Evolutionary conservation across 2,329 filamentous ascomycete species (phyloP).

Genomic region (Lachnellula cervina): DNA sequence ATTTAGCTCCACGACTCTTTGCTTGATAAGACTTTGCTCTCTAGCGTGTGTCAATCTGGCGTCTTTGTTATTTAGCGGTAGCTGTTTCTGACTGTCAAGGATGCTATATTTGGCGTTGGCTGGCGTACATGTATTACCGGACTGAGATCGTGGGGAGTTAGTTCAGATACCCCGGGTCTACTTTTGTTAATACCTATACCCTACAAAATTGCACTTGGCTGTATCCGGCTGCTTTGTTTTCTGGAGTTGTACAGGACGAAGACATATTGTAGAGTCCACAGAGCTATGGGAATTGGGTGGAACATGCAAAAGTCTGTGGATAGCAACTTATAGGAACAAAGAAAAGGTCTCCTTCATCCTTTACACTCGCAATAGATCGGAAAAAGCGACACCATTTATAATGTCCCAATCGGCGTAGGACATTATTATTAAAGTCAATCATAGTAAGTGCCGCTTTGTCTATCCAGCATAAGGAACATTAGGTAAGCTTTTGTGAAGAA

Average conservation of each 20-base stretch:
- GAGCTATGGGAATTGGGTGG: not conserved
- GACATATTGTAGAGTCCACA: not conserved
- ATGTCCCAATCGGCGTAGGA: too few relatives aligned
- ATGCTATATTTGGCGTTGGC: slow-evolving; percentile 10
- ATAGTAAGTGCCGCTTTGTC: too few relatives aligned
- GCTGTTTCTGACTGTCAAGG: not conserved
- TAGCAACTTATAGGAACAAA: not conserved
- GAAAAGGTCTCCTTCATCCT: not conserved
- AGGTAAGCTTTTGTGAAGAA: too few relatives aligned
- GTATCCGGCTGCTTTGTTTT: not conserved
- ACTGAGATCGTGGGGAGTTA: slow-evolving; percentile 7
- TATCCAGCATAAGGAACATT: too few relatives aligned
- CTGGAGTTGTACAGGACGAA: not conserved
- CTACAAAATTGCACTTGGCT: slow-evolving; percentile 12
- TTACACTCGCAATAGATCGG: not conserved
- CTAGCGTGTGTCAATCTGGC: not conserved
- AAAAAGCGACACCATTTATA: not conserved
- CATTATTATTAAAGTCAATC: too few relatives aligned
- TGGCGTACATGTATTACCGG: slow-evolving; percentile 14
- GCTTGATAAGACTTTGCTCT: not conserved
- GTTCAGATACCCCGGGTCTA: slow-evolving; percentile 15
- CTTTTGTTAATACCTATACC: slow-evolving; percentile 12
- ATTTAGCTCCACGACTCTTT: not conserved
- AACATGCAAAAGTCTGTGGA: not conserved
- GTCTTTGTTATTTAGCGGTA: not conserved